Evolutionary conservation across 116 monocot genomes (phyloP), one percentile per base, ranked within the genome.

Genomic region (Phalaenopsis hybrid): DNA sequence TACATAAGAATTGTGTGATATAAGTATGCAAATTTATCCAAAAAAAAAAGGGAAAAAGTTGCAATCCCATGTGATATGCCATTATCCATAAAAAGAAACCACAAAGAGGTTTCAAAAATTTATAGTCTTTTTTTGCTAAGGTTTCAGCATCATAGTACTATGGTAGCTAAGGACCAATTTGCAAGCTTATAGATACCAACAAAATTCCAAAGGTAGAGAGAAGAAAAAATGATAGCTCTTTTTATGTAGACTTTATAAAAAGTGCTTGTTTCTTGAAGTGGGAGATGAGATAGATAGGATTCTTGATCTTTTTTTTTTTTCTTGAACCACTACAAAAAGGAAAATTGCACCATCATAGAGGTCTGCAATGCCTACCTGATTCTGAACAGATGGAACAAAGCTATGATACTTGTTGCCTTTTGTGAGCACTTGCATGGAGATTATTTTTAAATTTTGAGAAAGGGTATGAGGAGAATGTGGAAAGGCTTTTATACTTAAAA

Each of bases 311-410:
- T 58, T 58, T 58, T 7, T 41, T 18, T 59, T 59, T 59, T 18
- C 18, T 59, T 59, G 65, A 13, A 43, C 44, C 44, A 69, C 16
- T 17, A 43, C 41, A 59, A 23, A 79, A 43, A 80, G 48, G 72
- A 88, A 80, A 68, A 88, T 82, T 85, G 74, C 82, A 85, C 83
- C 77, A 85, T 88, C 78, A 85, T 83, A 81, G 81, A 81, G 61
- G 79, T 45, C 0, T 59, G 44, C 79, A 72, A 79, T 75, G 58
- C 74, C 75, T 33, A 79, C 86, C 45, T 74, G 79, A 82, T 85
- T 48, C 85, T 85, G 73, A 76, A 81, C 88, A 88, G 58, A 88
- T 83, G 83, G 88, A 88, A 83, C 88, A 88, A 81, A 81, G 81
- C 80, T 85, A 80, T 76, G 52, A 82, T 34, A 78, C 63, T 81